Percentiles rank a stretch among this genome's conserved stretches.
Conservation (phyloP, 768 basidiomycete genomes). For the Boletus huronensis region DNA sequence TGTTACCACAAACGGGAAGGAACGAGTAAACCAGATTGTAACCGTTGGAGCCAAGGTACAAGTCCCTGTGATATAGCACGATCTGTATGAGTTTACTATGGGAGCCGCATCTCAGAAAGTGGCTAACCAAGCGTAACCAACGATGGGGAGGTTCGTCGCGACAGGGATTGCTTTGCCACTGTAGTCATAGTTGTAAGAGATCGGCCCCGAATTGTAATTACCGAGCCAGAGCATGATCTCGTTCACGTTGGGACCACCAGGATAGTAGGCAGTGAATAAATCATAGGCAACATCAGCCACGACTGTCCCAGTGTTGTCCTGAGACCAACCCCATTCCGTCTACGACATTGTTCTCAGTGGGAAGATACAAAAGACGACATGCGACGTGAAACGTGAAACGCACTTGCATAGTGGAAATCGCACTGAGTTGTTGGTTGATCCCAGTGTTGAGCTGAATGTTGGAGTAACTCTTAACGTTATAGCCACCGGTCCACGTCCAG, state of each 20-base stretch:
- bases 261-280: constrained; percentile 52
- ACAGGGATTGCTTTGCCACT: constrained; percentile 46
- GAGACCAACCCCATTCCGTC: constrained; percentile 58
- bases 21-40: constrained; percentile 51
- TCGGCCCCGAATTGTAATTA: constrained; percentile 55
- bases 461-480: constrained; percentile 57
- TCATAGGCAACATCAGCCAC: constrained; percentile 61
- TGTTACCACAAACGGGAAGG: constrained; percentile 35
- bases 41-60: constrained; percentile 54
- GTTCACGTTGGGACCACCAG: constrained; percentile 43
- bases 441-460: constrained; percentile 51
- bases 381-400: constrained; percentile 9
- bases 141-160: constrained; percentile 40
- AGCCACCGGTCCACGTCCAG: constrained; percentile 53
- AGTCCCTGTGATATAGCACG: constrained; percentile 38
- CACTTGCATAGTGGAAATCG: constrained; percentile 55
- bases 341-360: constrained; percentile 17
- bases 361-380: not conserved
- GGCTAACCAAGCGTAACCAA: constrained; percentile 48
- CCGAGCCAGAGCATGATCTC: constrained; percentile 69
- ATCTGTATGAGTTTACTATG: not conserved
- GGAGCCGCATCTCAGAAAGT: not conserved
- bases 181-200: constrained; percentile 46
- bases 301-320: constrained; percentile 37
- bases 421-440: constrained; percentile 50